Percentiles rank a stretch among this genome's conserved stretches.
Conservation (phyloP, 1,139 yeast species). For the Candida tropicalis region DNA sequence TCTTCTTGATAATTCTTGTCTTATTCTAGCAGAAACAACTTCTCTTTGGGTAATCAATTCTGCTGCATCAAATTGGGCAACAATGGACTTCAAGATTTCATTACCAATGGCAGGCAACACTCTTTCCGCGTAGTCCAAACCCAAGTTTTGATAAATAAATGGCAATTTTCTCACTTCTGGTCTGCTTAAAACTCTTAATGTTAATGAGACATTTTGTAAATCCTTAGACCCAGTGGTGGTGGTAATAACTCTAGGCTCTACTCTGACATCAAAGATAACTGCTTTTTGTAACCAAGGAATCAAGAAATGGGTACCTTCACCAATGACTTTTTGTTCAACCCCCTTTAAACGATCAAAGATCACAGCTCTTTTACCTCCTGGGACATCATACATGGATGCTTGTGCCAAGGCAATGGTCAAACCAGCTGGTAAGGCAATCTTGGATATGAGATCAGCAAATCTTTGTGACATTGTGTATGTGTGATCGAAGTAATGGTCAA, state of each 20-base stretch:
- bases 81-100: conserved; percentile 92
- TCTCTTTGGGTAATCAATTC: conserved; percentile 97
- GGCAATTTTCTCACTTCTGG: conserved; percentile 89
- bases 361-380: conserved; percentile 95
- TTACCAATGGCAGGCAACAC: conserved; percentile 97
- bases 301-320: conserved; percentile 96
- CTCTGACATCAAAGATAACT: conserved; percentile 86
- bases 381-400: conserved; percentile 85
- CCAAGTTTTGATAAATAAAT: conserved; percentile 83
- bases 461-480: conserved; percentile 36
- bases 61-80: conserved; percentile 98
- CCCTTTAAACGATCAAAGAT: conserved; percentile 91
- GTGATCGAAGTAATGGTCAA: no score
- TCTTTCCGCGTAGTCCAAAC: conserved; percentile 95
- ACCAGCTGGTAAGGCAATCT: conserved; percentile 72
- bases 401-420: conserved; percentile 67
- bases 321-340: conserved; percentile 81
- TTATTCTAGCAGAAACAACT: conserved; percentile 85
- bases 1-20: conserved; percentile 82
- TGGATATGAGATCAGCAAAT: conserved; percentile 41
- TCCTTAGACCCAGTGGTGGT: conserved; percentile 98
- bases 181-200: conserved; percentile 89
- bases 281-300: conserved; percentile 97
- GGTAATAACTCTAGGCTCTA: conserved; percentile 87
- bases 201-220: conserved; percentile 91